Percentiles rank a stretch among this genome's conserved stretches.
Conservation (phyloP, 345 rosid species). For the Erysimum cheiranthoides region DNA sequence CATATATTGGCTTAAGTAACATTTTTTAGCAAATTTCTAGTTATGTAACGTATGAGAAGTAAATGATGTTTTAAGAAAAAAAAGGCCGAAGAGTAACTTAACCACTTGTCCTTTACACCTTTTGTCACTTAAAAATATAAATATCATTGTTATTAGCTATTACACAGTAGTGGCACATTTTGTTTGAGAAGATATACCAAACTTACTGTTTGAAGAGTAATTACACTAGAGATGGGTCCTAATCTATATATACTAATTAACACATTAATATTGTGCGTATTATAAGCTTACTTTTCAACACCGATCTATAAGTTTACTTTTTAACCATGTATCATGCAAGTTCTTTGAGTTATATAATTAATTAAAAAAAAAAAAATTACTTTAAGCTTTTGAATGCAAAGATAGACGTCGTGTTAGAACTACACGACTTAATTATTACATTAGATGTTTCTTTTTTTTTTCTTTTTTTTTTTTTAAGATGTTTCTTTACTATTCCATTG, state of each 20-base stretch:
- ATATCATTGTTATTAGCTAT: background rate
- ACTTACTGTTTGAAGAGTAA: constrained; percentile 41
- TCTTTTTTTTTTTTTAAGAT: too few species aligned
- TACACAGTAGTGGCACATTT: background rate
- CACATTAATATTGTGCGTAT: constrained; percentile 20
- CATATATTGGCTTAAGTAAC: background rate
- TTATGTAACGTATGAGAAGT: background rate
- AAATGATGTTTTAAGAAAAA: background rate
- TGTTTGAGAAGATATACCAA: constrained; percentile 17
- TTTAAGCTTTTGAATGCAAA: background rate
- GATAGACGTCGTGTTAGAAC: background rate
- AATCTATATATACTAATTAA: constrained; percentile 11
- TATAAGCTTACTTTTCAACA: constrained; percentile 15
- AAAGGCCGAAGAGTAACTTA: background rate
- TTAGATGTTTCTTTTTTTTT: too few species aligned
- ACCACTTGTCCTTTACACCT: background rate
- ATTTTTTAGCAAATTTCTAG: background rate
- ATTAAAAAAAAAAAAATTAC: too few species aligned
- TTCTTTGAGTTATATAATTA: background rate
- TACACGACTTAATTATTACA: background rate
- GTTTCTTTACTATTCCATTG: background rate
- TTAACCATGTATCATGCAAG: background rate
- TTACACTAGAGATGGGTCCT: constrained; percentile 34
- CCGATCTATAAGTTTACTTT: background rate
- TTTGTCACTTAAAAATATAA: background rate